Evolutionary conservation across 495 filamentous ascomycete species (phyloP).

Genomic region (Mytilinidion resinicola): DNA sequence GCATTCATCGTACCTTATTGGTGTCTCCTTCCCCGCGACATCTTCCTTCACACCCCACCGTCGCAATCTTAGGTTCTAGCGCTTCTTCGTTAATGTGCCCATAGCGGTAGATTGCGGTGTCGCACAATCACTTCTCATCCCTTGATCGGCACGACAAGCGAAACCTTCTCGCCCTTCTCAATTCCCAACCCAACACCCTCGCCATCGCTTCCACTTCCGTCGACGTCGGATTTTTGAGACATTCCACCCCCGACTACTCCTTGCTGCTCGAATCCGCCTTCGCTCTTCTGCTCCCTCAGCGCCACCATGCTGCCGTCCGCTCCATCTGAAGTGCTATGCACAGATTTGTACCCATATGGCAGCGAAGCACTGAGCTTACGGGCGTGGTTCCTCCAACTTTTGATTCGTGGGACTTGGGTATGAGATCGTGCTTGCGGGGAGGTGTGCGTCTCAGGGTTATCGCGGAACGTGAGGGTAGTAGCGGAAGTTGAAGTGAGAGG

Average conservation of each 20-base stretch:
- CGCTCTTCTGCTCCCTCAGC: not conserved
- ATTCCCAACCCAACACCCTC: not conserved
- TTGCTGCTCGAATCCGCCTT: slow-evolving; percentile 9
- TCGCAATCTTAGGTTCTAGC: no score
- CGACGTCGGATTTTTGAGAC: not conserved
- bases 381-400: slow-evolving; percentile 15
- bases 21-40: no score
- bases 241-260: not conserved
- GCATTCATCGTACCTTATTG: no score
- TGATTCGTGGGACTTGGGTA: slow-evolving; percentile 3
- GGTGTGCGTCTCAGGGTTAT: not conserved
- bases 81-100: no score
- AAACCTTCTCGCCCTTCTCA: no score
- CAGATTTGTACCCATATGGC: slow-evolving; percentile 7
- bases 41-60: no score
- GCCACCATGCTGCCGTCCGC: not conserved
- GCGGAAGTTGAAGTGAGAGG: not conserved
- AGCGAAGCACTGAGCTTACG: slow-evolving; percentile 5
- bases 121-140: no score
- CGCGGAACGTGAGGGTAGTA: not conserved
- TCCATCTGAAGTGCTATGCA: not conserved
- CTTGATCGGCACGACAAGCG: no score
- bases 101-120: no score
- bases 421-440: slow-evolving; percentile 1
- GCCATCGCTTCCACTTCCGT: not conserved